Evolutionary conservation across 371 early-diverging fungal species (phyloP).

Genomic region (Rhizopus sp.): DNA sequence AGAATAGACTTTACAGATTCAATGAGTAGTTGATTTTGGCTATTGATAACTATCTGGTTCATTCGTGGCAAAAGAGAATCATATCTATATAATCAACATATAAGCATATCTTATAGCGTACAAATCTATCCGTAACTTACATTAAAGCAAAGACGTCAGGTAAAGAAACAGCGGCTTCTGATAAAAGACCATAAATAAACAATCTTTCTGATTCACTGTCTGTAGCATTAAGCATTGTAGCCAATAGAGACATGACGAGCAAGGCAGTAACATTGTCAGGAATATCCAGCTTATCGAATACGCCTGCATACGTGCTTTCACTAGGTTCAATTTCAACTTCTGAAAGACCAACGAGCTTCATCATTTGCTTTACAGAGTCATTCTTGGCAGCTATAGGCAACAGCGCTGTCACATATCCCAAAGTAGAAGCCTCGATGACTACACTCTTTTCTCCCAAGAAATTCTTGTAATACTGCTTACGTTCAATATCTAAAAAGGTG

Average conservation of each 20-base stretch:
- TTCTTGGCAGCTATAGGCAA: slow-evolving; percentile 66
- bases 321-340: slow-evolving; percentile 45
- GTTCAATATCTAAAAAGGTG: slow-evolving; percentile 67
- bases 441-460: slow-evolving; percentile 24
- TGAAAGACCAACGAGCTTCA: slow-evolving; percentile 55
- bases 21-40: slow-evolving; percentile 64
- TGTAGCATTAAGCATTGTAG: slow-evolving; percentile 75
- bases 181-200: slow-evolving; percentile 80
- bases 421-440: slow-evolving; percentile 54
- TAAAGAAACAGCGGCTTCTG: slow-evolving; percentile 70
- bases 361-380: slow-evolving; percentile 58
- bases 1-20: slow-evolving; percentile 73
- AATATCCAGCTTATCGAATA: slow-evolving; percentile 66
- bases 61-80: slow-evolving; percentile 70
- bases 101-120: not conserved
- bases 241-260: slow-evolving; percentile 70
- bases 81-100: slow-evolving; percentile 43
- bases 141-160: slow-evolving; percentile 78
- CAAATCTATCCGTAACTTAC: slow-evolving; percentile 43
- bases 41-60: slow-evolving; percentile 67
- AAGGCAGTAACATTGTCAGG: slow-evolving; percentile 67
- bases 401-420: slow-evolving; percentile 75
- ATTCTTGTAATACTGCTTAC: slow-evolving; percentile 34
- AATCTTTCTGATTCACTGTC: slow-evolving; percentile 82
- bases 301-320: slow-evolving; percentile 50